phyloP scores from a whole-genome alignment of 1,284 basidiomycete species.

The Malassezia vespertilionis region DNA sequence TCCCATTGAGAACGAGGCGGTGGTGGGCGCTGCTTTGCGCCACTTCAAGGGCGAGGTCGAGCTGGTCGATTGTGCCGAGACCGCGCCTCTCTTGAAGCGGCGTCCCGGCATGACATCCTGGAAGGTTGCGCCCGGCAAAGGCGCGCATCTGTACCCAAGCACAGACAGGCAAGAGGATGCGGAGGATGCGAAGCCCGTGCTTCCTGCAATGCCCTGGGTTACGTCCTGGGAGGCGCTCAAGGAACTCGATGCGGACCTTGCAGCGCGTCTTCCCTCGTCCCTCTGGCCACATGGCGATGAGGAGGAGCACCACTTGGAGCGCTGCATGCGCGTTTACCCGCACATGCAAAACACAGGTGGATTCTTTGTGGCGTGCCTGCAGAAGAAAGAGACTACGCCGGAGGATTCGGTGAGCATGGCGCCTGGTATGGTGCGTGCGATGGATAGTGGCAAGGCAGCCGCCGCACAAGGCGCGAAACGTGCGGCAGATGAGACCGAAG shows the following conservation, averaged over 20 bases:
- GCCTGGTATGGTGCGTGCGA: conserved; percentile 39
- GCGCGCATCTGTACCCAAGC: conserved; percentile 23
- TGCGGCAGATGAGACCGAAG: conserved; percentile 1
- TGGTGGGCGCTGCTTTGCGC: conserved; percentile 62
- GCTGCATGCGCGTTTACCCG: conserved; percentile 56
- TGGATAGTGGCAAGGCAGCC: conserved; percentile 23
- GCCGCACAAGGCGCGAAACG: not conserved
- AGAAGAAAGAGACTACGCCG: conserved; percentile 49
- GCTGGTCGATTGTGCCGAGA: conserved; percentile 65
- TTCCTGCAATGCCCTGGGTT: conserved; percentile 37
- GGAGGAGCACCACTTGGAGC: conserved; percentile 27
- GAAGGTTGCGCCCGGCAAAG: conserved; percentile 39
- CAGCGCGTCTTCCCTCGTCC: conserved; percentile 29
- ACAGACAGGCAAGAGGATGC: conserved; percentile 15
- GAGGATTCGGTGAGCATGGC: conserved; percentile 37
- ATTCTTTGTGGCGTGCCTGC: conserved; percentile 86
- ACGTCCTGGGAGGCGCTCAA: conserved; percentile 35
- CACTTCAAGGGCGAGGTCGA: conserved; percentile 56
- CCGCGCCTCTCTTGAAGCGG: conserved; percentile 63
- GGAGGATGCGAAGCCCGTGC: conserved; percentile 21
- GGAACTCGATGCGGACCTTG: conserved; percentile 32
- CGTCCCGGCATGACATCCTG: conserved; percentile 48
- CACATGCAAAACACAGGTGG: conserved; percentile 94
- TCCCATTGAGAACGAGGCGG: conserved; percentile 94
- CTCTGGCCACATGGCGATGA: conserved; percentile 45